Evolutionary conservation across 2,329 filamentous ascomycete species (phyloP).

Genomic region (Rutstroemia sp.): DNA sequence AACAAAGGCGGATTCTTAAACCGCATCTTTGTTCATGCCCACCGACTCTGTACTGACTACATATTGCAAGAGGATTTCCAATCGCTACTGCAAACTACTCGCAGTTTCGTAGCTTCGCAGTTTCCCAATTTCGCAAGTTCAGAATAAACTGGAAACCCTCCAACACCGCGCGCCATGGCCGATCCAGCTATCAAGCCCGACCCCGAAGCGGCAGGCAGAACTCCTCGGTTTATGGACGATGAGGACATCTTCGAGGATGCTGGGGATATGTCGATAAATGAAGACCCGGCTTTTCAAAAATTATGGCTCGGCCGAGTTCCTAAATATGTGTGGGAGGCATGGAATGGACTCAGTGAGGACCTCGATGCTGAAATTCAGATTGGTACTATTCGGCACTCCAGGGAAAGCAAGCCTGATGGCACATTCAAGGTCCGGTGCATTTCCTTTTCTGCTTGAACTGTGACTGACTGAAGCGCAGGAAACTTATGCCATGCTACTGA

Average conservation of each 20-base stretch:
- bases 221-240: slow-evolving; percentile 41
- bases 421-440: slow-evolving; percentile 33
- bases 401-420: slow-evolving; percentile 40
- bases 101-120: background rate
- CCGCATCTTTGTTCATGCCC: no score
- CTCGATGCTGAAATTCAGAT: slow-evolving; percentile 78
- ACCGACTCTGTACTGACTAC: no score
- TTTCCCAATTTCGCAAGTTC: background rate
- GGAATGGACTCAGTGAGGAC: slow-evolving; percentile 54
- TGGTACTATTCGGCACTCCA: slow-evolving; percentile 56
- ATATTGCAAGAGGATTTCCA: no score
- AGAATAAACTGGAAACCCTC: background rate
- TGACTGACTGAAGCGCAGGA: slow-evolving; percentile 27
- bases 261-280: slow-evolving; percentile 53
- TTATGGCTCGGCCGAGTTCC: slow-evolving; percentile 73
- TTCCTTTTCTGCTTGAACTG: background rate
- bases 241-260: slow-evolving; percentile 66
- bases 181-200: slow-evolving; percentile 41
- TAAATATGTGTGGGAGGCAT: slow-evolving; percentile 72
- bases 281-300: slow-evolving; percentile 31
- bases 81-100: no score
- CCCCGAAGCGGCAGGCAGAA: slow-evolving; percentile 35
- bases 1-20: no score
- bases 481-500: slow-evolving; percentile 59
- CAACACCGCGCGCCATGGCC: slow-evolving; percentile 20